Evolutionary conservation across 352 stramenopile species (phyloP).

Genomic region (Phytophthora colocasiae): DNA sequence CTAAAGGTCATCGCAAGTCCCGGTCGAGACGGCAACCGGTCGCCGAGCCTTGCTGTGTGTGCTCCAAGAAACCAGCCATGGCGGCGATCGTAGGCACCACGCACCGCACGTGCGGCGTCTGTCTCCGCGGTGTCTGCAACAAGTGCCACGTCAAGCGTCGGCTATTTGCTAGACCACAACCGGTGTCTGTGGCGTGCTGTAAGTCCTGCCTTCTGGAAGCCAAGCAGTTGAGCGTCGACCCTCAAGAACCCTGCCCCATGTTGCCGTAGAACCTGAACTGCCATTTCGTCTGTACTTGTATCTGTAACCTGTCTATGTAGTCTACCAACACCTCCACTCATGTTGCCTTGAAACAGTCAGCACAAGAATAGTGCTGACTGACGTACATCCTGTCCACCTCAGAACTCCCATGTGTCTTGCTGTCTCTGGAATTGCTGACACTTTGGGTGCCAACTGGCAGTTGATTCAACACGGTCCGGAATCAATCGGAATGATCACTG

Average conservation of each 20-base stretch:
- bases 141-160: constrained; percentile 60
- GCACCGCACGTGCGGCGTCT: constrained; percentile 50
- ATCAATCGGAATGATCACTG: neutral
- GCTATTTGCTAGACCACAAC: constrained; percentile 43
- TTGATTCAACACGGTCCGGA: neutral
- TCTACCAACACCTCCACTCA: constrained; percentile 6
- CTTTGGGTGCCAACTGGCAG: constrained; percentile 4
- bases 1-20: constrained; percentile 26
- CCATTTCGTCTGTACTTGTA: neutral
- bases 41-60: constrained; percentile 38
- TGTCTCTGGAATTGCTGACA: constrained; percentile 12
- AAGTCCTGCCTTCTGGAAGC: constrained; percentile 56
- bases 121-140: constrained; percentile 43
- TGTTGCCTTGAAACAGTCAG: no score
- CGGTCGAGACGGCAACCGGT: constrained; percentile 20
- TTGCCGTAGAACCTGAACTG: constrained; percentile 3
- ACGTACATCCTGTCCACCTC: constrained; percentile 7
- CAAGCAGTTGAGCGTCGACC: constrained; percentile 47
- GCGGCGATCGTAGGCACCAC: constrained; percentile 29
- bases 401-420: constrained; percentile 28
- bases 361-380: neutral
- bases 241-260: constrained; percentile 54
- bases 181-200: constrained; percentile 55
- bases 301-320: constrained; percentile 20
- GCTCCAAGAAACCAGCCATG: constrained; percentile 34